Percentiles rank a stretch among this genome's conserved stretches.
phyloP scores from a whole-genome alignment of 2,329 filamentous ascomycete genomes.

The Fusarium haematococcum region DNA sequence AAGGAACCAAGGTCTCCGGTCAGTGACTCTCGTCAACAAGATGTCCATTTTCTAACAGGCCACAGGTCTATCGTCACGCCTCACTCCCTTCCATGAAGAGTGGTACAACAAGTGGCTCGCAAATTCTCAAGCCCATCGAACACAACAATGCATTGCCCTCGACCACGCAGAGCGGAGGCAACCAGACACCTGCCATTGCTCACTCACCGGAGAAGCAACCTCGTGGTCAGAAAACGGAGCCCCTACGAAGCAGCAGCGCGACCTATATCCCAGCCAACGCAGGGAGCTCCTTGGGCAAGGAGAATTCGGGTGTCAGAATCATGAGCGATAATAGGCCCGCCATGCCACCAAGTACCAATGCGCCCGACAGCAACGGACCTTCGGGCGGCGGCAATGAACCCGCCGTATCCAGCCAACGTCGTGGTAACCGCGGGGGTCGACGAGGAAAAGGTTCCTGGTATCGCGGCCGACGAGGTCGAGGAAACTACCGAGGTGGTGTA shows the following conservation, averaged over 20 bases:
- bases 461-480: slow-evolving; percentile 45
- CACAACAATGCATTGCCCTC: slow-evolving; percentile 16
- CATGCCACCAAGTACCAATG: neutral
- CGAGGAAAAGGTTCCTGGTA: slow-evolving; percentile 43
- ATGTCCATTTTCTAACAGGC: slow-evolving; percentile 11
- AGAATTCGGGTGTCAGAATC: neutral
- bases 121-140: slow-evolving; percentile 43
- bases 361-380: slow-evolving; percentile 23
- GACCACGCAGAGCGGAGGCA: neutral
- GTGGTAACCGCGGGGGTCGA: slow-evolving; percentile 38
- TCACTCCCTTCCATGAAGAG: slow-evolving; percentile 41
- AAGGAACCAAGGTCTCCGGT: slow-evolving; percentile 29
- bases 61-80: slow-evolving; percentile 41
- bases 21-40: neutral
- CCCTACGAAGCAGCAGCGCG: slow-evolving; percentile 1
- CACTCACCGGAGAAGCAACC: neutral
- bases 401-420: slow-evolving; percentile 11
- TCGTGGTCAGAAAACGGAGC: neutral
- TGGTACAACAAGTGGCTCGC: slow-evolving; percentile 17
- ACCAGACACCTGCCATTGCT: neutral
- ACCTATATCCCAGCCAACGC: neutral
- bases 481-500: slow-evolving; percentile 20
- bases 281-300: neutral
- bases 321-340: neutral
- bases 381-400: slow-evolving; percentile 8